These are phyloP conservation scores for Grammothele lineata DNA, from an alignment of 768 basidiomycete species.

Conservation along the genomic window DNA sequence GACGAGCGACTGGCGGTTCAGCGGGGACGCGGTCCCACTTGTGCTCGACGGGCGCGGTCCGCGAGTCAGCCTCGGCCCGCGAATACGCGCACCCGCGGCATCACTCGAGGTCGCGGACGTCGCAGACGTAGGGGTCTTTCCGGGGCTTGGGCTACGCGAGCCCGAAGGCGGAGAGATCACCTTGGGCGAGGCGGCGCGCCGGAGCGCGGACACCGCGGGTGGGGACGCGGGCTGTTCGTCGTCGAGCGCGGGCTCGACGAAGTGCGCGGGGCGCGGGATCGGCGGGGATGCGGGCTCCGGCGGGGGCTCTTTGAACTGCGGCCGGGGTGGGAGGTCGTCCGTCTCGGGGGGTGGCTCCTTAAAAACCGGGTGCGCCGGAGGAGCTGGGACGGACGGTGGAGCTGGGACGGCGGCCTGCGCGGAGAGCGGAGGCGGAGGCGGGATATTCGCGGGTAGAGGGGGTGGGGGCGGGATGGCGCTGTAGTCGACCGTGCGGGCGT, in stretches of 20 bases:
- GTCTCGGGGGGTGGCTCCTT: slow-evolving; percentile 61
- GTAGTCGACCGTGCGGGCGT: slow-evolving; percentile 7
- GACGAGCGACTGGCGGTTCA: slow-evolving; percentile 45
- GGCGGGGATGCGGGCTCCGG: slow-evolving; percentile 18
- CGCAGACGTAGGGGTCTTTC: slow-evolving; percentile 44
- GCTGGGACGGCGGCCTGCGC: too few species aligned
- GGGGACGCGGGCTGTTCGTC: slow-evolving; percentile 37
- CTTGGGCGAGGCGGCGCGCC: slow-evolving; percentile 26
- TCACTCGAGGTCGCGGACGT: slow-evolving; percentile 15
- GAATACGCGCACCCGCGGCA: slow-evolving; percentile 27
- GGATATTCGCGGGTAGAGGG: slow-evolving; percentile 6
- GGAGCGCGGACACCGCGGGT: slow-evolving; percentile 11
- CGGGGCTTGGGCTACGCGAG: slow-evolving; percentile 28
- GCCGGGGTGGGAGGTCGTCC: slow-evolving; percentile 42
- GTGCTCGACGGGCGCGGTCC: slow-evolving; percentile 45
- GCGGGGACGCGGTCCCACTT: slow-evolving; percentile 49
- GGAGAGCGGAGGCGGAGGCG: slow-evolving; percentile 9
- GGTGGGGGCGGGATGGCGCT: slow-evolving; percentile 14
- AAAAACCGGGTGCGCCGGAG: slow-evolving; percentile 42
- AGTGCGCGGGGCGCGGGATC: slow-evolving; percentile 12
- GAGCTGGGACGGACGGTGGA: slow-evolving; percentile 5
- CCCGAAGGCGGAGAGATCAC: slow-evolving; percentile 34
- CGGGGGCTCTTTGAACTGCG: slow-evolving; percentile 36
- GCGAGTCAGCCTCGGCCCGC: slow-evolving; percentile 48
- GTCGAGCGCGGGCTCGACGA: slow-evolving; percentile 49